Evolutionary conservation across 1,139 yeast genomes (phyloP), one percentile per base, ranked within the genome.

Genomic region (Zygoascus hellenicus): DNA sequence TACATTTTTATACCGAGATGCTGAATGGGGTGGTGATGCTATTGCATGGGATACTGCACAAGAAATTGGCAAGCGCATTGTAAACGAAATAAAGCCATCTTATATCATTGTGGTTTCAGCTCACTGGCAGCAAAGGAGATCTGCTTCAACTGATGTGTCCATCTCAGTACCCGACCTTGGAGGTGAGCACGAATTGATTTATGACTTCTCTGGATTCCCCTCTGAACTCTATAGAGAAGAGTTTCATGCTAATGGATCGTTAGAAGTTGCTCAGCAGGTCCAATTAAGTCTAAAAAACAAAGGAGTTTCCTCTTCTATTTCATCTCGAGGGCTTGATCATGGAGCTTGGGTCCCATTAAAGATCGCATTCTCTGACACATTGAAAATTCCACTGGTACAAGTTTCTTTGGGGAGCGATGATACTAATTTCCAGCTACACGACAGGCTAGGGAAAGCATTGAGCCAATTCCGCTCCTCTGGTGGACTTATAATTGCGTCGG

Each of bases 271-370:
- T 0, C 52, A 68, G 16, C 66, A 70, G 48, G 65, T 84, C 15
- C 69, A 70, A 34, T 56, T 65, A 0, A 63, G 72, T 9, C 65
- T 85, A 33, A 54, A 57, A 13, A 54, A 60, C 2, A 54, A 63
- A 11, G 83, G 81, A 0, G 68, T 83, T 42, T 56, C 68, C 1
- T 66, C 80, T 1, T 64, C 66, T 30, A 54, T 78, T 14, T 60
- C 71, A 15, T 61, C 65, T 15, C 69, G 94, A 48, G 94, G 94
- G 3, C 63, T 85, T 17, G 95, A 85, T 60, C 95, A 85, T 63
- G 95, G 95, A 1, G 83, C 75, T 2, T 85, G 92, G 89, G 88
- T 82, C 1, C 90, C 94, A 0, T 72, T 81, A 49, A 80, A 82
- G 58, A 83, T 82, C 19, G 88, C 87, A 2, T 83, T 84, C 56